Evolutionary conservation across 352 stramenopile species (phyloP), one percentile per base, ranked within the genome.

Genomic region (Aphanomyces invadans): DNA sequence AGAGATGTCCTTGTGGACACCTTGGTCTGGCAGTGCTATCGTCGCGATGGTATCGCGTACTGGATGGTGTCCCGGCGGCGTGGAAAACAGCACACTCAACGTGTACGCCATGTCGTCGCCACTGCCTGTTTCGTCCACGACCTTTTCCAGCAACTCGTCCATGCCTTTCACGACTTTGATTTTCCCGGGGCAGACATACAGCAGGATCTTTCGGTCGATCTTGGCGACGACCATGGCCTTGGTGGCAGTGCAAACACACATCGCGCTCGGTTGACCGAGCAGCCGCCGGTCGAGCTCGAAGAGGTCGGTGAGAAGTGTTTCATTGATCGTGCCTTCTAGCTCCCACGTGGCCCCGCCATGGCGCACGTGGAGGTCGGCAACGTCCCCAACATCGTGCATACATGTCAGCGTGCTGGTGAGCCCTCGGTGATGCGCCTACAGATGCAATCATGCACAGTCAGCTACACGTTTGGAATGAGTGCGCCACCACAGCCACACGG

Each of bases 101-200:
- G 57, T 75, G 52, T 83, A 88, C 32, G n/a, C 61, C 4, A 74
- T 71, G n/a, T 57, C 70, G 7, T 19, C 33, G 1, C 57, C 60
- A 26, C 49, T 53, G 17, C 81, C 48, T 3, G 62, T 33, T 21
- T 90, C 79, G 1, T 87, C 76, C n/a, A 71, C 56, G 65, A 89
- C 57, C 21, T 79, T 88, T 57, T 73, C 78, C 9, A 81, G 38
- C 23, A 91, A 51, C 31, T 84, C 78, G 0, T 46, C 25, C 2
- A 81, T 25, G n/a, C 23, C 82, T 56, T 81, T 86, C 7, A 88
- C 74, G 36, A 89, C 71, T 59, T 91, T 91, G 21, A 89, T 74
- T 17, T 79, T 73, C 2, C 80, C 82, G 32, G 82, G 82, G 42
- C 74, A 86, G 0, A 83, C 71, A 26, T 88, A 91, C 12, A 91